Percentiles rank a stretch among this genome's conserved stretches.
Evolutionary conservation across 805 yeast species (phyloP).

Genomic region (Starmerella etchellsii): DNA sequence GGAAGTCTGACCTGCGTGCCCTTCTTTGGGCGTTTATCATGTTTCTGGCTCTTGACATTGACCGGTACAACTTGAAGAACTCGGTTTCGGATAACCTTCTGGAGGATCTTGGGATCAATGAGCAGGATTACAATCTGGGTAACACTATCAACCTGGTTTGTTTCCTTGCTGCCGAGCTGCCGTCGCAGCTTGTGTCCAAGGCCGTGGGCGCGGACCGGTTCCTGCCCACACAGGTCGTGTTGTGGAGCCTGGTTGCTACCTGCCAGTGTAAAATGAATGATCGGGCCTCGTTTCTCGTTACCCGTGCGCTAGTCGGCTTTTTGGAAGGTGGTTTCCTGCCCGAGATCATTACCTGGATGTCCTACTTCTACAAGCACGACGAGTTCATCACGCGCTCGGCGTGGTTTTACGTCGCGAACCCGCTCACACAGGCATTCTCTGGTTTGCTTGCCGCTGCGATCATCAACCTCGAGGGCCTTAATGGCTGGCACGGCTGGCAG

Average conservation of each 20-base stretch:
- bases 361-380: conserved; percentile 48
- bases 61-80: conserved; percentile 44
- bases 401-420: conserved; percentile 46
- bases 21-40: conserved; percentile 45
- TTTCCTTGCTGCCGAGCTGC: conserved; percentile 49
- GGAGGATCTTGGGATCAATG: conserved; percentile 38
- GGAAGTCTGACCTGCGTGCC: conserved; percentile 45
- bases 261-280: conserved; percentile 36
- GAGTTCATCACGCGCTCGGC: conserved; percentile 50
- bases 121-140: conserved; percentile 48
- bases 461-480: conserved; percentile 36
- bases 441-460: conserved; percentile 44
- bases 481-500: conserved; percentile 44
- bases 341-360: conserved; percentile 48
- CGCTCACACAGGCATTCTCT: conserved; percentile 35
- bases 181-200: conserved; percentile 54
- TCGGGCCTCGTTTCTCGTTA: conserved; percentile 33
- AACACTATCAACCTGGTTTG: conserved; percentile 42
- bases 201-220: conserved; percentile 51
- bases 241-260: conserved; percentile 47
- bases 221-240: conserved; percentile 46
- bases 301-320: conserved; percentile 42
- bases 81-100: conserved; percentile 47
- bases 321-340: conserved; percentile 64
- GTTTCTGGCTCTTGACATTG: conserved; percentile 48